Evolutionary conservation across 176 grass and related monocot genomes (phyloP).

Genomic region (Puya raimondii): DNA sequence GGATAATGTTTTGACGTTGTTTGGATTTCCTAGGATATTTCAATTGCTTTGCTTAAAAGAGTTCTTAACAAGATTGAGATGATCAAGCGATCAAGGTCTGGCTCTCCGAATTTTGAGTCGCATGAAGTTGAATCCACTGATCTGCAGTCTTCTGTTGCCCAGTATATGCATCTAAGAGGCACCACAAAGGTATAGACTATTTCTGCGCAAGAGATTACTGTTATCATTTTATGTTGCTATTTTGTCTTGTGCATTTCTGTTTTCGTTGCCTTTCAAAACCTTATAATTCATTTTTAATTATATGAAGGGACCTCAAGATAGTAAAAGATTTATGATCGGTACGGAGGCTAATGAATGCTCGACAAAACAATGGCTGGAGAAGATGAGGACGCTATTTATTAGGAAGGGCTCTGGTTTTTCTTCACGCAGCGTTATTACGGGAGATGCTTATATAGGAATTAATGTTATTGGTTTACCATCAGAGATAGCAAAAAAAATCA

Average conservation of each 20-base stretch:
- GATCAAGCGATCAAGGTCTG: constrained; percentile 82
- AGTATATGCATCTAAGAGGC: constrained; percentile 80
- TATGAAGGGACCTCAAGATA: constrained; percentile 73
- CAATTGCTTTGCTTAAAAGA: constrained; percentile 58
- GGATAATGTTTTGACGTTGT: background rate
- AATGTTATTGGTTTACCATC: constrained; percentile 82
- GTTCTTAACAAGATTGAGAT: constrained; percentile 86
- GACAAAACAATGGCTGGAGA: constrained; percentile 85
- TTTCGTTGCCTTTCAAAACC: constrained; percentile 10
- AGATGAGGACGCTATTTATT: constrained; percentile 85
- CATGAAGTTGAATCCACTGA: constrained; percentile 65
- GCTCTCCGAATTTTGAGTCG: constrained; percentile 72
- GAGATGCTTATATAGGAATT: constrained; percentile 73
- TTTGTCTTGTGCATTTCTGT: constrained; percentile 10
- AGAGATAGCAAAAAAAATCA: constrained; percentile 76
- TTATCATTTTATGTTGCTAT: constrained; percentile 11
- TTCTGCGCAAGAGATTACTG: constrained; percentile 17
- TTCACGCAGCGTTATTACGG: constrained; percentile 82
- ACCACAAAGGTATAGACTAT: constrained; percentile 56
- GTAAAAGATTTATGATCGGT: constrained; percentile 45
- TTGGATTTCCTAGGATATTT: constrained; percentile 52
- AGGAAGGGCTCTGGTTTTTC: constrained; percentile 96
- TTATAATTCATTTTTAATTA: background rate
- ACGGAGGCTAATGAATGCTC: constrained; percentile 43
- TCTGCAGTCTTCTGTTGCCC: constrained; percentile 48